These are phyloP conservation scores for Fusarium sp. DNA, from an alignment of 2,329 filamentous ascomycete species.

Conservation along the genomic window DNA sequence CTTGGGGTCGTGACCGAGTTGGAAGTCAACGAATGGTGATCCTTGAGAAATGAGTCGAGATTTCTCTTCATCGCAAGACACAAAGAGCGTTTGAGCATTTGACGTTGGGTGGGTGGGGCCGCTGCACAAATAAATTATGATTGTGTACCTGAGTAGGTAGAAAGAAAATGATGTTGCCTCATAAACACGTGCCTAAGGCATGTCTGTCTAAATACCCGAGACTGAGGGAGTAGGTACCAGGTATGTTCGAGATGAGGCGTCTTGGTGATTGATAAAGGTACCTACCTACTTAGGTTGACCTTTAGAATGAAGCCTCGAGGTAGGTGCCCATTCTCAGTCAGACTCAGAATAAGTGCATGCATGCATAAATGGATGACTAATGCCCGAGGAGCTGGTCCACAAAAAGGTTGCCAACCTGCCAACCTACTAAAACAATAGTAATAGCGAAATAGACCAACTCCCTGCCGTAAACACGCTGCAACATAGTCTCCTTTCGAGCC, in stretches of 20 bases:
- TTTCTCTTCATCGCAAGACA: conserved; percentile 48
- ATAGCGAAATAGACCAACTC: neutral
- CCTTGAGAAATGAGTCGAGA: conserved; percentile 40
- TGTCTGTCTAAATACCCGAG: no score
- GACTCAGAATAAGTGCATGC: neutral
- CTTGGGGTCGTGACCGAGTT: neutral
- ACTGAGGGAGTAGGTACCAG: neutral
- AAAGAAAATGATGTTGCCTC: neutral
- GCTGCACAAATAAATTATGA: neutral
- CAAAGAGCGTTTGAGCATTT: neutral
- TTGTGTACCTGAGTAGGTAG: no score
- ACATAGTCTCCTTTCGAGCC: neutral
- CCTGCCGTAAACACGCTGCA: neutral
- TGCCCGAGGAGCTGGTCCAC: neutral
- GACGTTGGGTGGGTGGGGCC: neutral
- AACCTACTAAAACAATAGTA: neutral
- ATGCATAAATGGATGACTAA: neutral
- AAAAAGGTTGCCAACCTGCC: neutral
- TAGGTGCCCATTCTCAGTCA: conserved; percentile 7
- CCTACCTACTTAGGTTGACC: neutral
- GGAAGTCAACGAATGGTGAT: conserved; percentile 13
- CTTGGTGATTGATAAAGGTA: conserved; percentile 15
- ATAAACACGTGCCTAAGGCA: neutral
- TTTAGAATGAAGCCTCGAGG: neutral
- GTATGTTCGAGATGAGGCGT: neutral